Percentiles rank a stretch among this genome's conserved stretches.
Evolutionary conservation across 106 monocot species (phyloP).

Genomic region (Amphibolis antarctica): DNA sequence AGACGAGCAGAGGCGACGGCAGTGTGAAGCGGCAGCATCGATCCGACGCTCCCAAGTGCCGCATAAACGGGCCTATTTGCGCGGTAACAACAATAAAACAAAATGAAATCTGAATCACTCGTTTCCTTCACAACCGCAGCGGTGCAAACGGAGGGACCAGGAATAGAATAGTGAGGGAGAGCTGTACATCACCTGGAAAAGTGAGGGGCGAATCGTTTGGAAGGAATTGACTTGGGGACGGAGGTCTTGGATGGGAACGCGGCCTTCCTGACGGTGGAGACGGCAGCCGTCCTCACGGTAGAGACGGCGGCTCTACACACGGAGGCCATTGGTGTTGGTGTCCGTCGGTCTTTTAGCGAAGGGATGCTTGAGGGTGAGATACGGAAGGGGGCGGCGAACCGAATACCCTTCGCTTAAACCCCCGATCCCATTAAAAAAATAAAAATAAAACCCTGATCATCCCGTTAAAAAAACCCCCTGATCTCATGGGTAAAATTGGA

Average conservation of each 20-base stretch:
- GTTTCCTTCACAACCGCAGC: neutral
- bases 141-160: neutral
- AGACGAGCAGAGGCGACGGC: slow-evolving; percentile 20
- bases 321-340: slow-evolving; percentile 10
- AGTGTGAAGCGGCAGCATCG: slow-evolving; percentile 17
- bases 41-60: slow-evolving; percentile 11
- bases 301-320: slow-evolving; percentile 9
- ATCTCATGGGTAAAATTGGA: too few species aligned
- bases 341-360: neutral
- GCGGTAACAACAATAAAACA: neutral
- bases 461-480: too few species aligned
- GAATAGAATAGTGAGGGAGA: neutral
- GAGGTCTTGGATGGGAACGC: neutral
- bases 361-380: neutral
- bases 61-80: slow-evolving; percentile 2
- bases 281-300: slow-evolving; percentile 4
- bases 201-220: neutral
- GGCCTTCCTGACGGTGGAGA: slow-evolving; percentile 6
- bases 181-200: slow-evolving; percentile 3
- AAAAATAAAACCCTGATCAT: too few species aligned
- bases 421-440: too few species aligned
- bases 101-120: neutral
- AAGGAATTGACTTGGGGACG: slow-evolving; percentile 6
- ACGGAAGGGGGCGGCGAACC: neutral
- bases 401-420: neutral